Evolutionary conservation across 192 early-diverging fungal species (phyloP), one percentile per base, ranked within the genome.

Genomic region (Jimgerdemannia flammicorona): DNA sequence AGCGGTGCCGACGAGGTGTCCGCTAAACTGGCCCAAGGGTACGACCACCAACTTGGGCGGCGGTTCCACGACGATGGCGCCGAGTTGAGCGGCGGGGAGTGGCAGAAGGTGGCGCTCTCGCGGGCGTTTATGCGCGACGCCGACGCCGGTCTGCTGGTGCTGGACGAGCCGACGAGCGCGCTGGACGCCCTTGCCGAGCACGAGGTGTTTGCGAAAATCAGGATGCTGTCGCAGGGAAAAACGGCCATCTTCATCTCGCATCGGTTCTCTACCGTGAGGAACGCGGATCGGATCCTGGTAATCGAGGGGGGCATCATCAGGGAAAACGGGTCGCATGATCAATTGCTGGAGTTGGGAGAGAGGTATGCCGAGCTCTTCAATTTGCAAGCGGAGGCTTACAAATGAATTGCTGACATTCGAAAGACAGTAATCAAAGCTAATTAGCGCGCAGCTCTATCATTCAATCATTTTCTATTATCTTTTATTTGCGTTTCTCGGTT

Each of bases 161-260:
- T 96, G 77, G 96, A 97, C 78, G 96, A 96, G 77, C 95, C 95
- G 2, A 96, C 95, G 10, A 90, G 90, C 14, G 93, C 94, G 17
- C 86, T 95, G 6, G 94, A 93, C 73, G 86, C 88, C 1, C 75
- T 84, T 14, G 96, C 96, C 3, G 96, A 98, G 82, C 86, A 93
- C 64, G 86, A 92, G 20, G 82, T 95, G 59, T 82, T 96, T 42
- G 84, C 86, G 43, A 95, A 97, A 73, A 95, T 96, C 72, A 88
- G 88, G 7, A 87, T 94, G 0, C 78, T 95, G 18, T 77, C 83
- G 75, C 82, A 83, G 43, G 78, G 85, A 29, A 84, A 93, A 66
- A 97, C 97, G 4, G 92, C 91, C 59, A 88, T 98, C 3, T 96
- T 97, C 80, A 92, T 98, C 79, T 95, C 96, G 0, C 97, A 98